These are phyloP conservation scores for Eustoma russellianum DNA, from an alignment of 257 asterid genomes.

Conservation along the genomic window DNA sequence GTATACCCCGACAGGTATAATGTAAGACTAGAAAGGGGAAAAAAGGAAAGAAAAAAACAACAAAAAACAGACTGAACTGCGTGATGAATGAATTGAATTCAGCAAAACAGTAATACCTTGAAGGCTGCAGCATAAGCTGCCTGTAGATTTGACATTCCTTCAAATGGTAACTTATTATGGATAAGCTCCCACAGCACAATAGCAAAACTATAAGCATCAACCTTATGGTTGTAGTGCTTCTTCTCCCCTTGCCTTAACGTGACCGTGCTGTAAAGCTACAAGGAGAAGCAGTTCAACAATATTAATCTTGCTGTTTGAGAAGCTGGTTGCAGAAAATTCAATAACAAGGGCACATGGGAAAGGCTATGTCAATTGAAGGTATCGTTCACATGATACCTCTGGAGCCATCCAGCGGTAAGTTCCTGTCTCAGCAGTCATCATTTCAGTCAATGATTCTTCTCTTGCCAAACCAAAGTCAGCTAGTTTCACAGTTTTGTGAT, in stretches of 20 bases:
- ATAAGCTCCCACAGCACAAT: slow-evolving; percentile 94
- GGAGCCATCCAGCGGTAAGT: slow-evolving; percentile 99
- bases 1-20: background rate
- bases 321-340: background rate
- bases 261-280: slow-evolving; percentile 93
- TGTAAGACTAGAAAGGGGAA: background rate
- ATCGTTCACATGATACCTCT: slow-evolving; percentile 37
- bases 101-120: slow-evolving; percentile 34
- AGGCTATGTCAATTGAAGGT: background rate
- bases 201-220: slow-evolving; percentile 95
- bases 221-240: slow-evolving; percentile 95
- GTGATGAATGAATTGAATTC: too few species aligned
- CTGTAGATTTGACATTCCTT: slow-evolving; percentile 96
- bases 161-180: slow-evolving; percentile 71
- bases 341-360: background rate
- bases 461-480: slow-evolving; percentile 98
- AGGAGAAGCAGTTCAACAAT: background rate
- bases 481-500: slow-evolving; percentile 65
- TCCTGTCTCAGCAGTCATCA: slow-evolving; percentile 99
- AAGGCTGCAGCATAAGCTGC: slow-evolving; percentile 99
- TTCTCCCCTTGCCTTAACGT: slow-evolving; percentile 94
- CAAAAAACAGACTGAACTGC: too few species aligned
- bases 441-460: slow-evolving; percentile 95
- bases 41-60: background rate
- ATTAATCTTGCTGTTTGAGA: background rate